Percentiles rank a stretch among this genome's conserved stretches.
These are phyloP conservation scores for Emergomyces orientalis DNA, from an alignment of 2,329 filamentous ascomycete species.

Conservation along the genomic window DNA sequence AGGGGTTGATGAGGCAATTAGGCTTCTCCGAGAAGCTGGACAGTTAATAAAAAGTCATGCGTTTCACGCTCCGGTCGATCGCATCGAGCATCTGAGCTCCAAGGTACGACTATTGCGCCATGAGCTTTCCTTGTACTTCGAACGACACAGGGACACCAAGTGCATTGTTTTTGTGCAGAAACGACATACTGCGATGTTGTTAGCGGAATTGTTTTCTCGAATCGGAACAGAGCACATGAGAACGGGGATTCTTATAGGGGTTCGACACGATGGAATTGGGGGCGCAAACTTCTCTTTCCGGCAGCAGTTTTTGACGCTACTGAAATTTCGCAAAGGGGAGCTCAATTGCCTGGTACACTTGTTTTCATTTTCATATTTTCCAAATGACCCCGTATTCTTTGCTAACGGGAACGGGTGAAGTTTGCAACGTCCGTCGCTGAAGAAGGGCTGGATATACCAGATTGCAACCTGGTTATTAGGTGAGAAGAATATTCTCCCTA, in stretches of 20 bases:
- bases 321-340: slow-evolving; percentile 51
- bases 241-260: slow-evolving; percentile 56
- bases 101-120: slow-evolving; percentile 60
- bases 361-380: not conserved
- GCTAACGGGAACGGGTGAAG: slow-evolving; percentile 20
- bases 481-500: slow-evolving; percentile 12
- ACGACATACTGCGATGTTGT: slow-evolving; percentile 64
- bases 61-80: slow-evolving; percentile 32
- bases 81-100: slow-evolving; percentile 49
- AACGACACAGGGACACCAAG: slow-evolving; percentile 47
- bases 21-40: slow-evolving; percentile 50
- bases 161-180: slow-evolving; percentile 85
- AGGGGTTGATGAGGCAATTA: slow-evolving; percentile 46
- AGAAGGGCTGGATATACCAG: slow-evolving; percentile 57
- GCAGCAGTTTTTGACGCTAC: slow-evolving; percentile 64
- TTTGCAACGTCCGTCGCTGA: slow-evolving; percentile 58
- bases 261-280: slow-evolving; percentile 40
- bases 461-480: slow-evolving; percentile 56
- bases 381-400: not conserved
- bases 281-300: slow-evolving; percentile 59
- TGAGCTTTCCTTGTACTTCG: slow-evolving; percentile 56
- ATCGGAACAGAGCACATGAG: slow-evolving; percentile 52
- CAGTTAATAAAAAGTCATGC: slow-evolving; percentile 46
- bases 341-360: slow-evolving; percentile 45
- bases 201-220: slow-evolving; percentile 57